phyloP scores from a whole-genome alignment of 148 eudicot species.

The Selenicereus undatus region DNA sequence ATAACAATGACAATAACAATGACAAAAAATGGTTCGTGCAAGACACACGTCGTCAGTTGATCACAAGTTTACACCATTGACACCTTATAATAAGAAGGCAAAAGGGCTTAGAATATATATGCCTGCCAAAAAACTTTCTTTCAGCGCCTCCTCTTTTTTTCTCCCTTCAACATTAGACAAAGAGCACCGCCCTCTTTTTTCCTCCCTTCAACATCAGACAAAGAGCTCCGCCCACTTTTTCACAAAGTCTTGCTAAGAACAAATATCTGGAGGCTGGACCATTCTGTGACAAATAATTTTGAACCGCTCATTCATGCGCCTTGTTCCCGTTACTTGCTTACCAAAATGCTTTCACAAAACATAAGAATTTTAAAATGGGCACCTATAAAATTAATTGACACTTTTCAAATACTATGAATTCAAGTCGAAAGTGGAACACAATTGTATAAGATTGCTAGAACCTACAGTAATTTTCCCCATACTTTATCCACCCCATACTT shows the following conservation, averaged over 20 bases:
- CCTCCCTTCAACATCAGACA: not conserved
- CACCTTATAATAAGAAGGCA: not conserved
- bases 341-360: not conserved
- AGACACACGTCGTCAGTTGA: not conserved
- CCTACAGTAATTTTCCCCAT: too few species aligned
- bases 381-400: too few species aligned
- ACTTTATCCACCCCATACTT: too few species aligned
- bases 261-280: constrained; percentile 10
- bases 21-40: not conserved
- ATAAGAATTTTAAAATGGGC: too few species aligned
- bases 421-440: too few species aligned
- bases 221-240: not conserved
- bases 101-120: not conserved
- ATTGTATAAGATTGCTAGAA: too few species aligned
- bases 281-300: not conserved
- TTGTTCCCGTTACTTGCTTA: not conserved
- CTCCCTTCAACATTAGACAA: not conserved
- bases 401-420: too few species aligned
- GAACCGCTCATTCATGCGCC: not conserved
- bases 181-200: not conserved
- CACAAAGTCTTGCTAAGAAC: too few species aligned
- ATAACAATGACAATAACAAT: not conserved
- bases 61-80: not conserved
- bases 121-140: not conserved
- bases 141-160: not conserved